Percentiles rank a stretch among this genome's conserved stretches.
These are phyloP conservation scores for Emergomyces africanus DNA, from an alignment of 2,329 filamentous ascomycete genomes.

Conservation along the genomic window DNA sequence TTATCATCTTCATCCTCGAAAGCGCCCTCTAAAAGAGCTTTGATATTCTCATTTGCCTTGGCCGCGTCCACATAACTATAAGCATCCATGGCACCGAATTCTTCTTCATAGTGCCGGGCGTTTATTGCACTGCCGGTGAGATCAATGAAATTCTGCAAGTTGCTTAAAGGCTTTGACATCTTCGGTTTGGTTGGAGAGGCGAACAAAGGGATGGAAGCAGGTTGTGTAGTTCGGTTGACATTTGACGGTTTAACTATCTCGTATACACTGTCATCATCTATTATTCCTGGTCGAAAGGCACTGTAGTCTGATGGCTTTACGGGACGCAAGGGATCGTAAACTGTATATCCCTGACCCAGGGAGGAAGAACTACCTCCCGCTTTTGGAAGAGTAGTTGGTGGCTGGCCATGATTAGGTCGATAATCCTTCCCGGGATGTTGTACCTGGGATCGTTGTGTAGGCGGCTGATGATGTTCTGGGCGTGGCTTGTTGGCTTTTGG, in stretches of 20 bases:
- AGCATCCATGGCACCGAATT: slow-evolving; percentile 43
- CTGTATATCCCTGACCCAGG: neutral
- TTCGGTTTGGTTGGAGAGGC: slow-evolving; percentile 34
- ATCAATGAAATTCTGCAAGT: slow-evolving; percentile 36
- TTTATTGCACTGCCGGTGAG: slow-evolving; percentile 40
- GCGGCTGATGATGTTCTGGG: slow-evolving; percentile 37
- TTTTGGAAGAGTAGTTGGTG: neutral
- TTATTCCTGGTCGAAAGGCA: slow-evolving; percentile 13
- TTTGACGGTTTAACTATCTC: slow-evolving; percentile 39
- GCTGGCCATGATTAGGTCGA: neutral
- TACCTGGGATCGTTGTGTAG: slow-evolving; percentile 5
- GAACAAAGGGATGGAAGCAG: slow-evolving; percentile 40
- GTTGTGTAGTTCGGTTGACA: slow-evolving; percentile 34
- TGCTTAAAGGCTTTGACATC: slow-evolving; percentile 30
- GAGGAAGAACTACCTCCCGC: neutral
- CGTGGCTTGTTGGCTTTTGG: slow-evolving; percentile 36
- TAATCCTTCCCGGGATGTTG: neutral
- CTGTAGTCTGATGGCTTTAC: slow-evolving; percentile 16
- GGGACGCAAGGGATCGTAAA: neutral
- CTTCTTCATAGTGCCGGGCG: slow-evolving; percentile 33
- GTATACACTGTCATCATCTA: slow-evolving; percentile 23
- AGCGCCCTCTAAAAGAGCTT: slow-evolving; percentile 38
- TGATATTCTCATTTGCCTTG: slow-evolving; percentile 41
- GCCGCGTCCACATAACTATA: slow-evolving; percentile 37
- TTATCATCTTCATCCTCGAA: slow-evolving; percentile 39